Conservation (phyloP, 2,329 filamentous ascomycete species). For the Penicillium crustosum region DNA sequence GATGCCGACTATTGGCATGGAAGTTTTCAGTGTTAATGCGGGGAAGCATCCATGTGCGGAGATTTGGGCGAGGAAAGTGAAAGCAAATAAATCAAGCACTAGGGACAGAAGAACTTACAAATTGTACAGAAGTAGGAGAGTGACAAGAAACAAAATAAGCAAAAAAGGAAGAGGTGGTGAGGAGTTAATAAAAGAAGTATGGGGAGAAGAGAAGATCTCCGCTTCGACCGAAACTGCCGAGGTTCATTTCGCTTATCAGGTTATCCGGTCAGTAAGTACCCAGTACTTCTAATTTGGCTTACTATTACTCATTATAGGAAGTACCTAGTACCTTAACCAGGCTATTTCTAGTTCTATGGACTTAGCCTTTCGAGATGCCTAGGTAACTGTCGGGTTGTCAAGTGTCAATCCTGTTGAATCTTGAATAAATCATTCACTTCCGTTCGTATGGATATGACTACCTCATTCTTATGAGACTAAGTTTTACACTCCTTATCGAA, state of each 20-base stretch:
- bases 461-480: neutral
- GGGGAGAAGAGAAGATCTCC: conserved; percentile 14
- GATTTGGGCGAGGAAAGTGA: neutral
- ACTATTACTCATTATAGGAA: rapidly evolving
- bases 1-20: neutral
- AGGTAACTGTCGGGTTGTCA: conserved; percentile 6
- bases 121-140: conserved; percentile 2
- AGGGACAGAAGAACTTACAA: conserved; percentile 14
- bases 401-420: neutral
- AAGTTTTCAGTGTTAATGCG: conserved; percentile 19
- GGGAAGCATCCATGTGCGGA: conserved; percentile 20
- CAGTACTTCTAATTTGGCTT: conserved; percentile 1
- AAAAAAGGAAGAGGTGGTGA: conserved; percentile 1
- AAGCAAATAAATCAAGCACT: neutral
- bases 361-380: conserved; percentile 9
- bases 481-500: neutral
- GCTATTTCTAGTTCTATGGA: neutral
- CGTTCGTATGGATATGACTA: neutral
- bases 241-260: conserved; percentile 19
- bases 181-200: conserved; percentile 5
- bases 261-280: conserved; percentile 15
- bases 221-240: conserved; percentile 27
- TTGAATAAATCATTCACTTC: neutral
- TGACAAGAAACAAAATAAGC: neutral
- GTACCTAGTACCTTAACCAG: conserved; percentile 11